Base-by-base conservation (phyloP, 2,329 filamentous ascomycete species). In the Aphanoascus verrucosus region DNA sequence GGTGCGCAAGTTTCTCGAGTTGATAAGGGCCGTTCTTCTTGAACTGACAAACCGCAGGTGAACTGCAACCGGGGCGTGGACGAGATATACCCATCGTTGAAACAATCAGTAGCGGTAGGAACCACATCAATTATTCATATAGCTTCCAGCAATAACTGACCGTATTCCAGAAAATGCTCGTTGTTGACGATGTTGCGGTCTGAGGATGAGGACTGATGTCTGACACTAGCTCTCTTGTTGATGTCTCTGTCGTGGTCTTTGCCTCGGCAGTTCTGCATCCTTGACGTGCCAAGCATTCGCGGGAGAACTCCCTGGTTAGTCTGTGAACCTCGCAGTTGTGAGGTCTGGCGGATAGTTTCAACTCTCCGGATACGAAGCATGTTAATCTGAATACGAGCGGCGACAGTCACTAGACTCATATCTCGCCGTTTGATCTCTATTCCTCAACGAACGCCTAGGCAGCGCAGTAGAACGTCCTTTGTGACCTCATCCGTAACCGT, bases 111-210 rank as follows among this genome's bases (percentile, higher is more conserved):
- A 40, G 47, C 40, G 47, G 47, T 40, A 40, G 8, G 15, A 19
- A 14, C 4, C 4, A 20, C 28, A 41, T 41, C 15, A 5, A n/a
- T 4, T 41, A 3, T 15, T 5, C 15, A 17, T 41, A 4, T 19
- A 28, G 23, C 7, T 28, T 3, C 41, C 20, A 9, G 20, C 9
- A 23, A 17, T 45, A 8, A 11, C 42, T 45, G 20, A 45, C 19
- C 32, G 15, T 12, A 2, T 45, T 15, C 42, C 20, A 45, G 42
- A 8, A n/a, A 14, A 11, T 45, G 3, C 20, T 45, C 42, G 56
- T 64, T 3, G 62, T 59, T 2, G 62, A 63, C 7, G 23, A 7
- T 28, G 23, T 28, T 28, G n/a, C n/a, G n/a, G n/a, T n/a, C n/a
- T 28, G 7, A 7, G 7, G 23, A 28, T 28, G 3, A 28, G 23